Conservation (phyloP, 257 asterid genomes). For the Capsicum pubescens region DNA sequence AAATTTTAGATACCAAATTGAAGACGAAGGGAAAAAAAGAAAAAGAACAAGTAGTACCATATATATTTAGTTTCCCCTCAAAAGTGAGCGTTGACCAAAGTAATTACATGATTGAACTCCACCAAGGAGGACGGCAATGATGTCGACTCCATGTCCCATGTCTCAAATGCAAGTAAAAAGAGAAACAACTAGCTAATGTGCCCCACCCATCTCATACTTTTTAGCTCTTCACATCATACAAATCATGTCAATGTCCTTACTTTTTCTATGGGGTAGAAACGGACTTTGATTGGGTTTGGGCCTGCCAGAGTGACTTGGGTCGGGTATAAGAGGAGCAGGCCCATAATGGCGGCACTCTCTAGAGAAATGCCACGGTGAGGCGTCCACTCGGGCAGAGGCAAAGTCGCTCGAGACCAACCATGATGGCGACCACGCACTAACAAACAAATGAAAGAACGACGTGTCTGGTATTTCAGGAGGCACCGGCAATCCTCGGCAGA, state of each 20-base stretch:
- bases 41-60: neutral
- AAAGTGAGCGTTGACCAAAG: neutral
- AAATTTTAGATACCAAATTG: neutral
- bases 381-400: no score
- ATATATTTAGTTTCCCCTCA: neutral
- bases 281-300: no score
- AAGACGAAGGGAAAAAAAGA: neutral
- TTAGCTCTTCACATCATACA: neutral
- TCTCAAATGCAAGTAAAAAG: constrained; percentile 2
- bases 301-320: no score
- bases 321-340: no score
- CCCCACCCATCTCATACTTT: neutral
- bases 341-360: no score
- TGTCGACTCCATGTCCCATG: constrained; percentile 4
- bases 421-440: no score
- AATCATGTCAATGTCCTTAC: neutral
- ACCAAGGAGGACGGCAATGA: neutral
- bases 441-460: no score
- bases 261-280: neutral
- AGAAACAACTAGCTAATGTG: neutral
- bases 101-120: constrained; percentile 1
- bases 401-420: no score
- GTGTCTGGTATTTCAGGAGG: no score
- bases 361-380: no score
- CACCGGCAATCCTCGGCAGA: no score